Evolutionary conservation across 163 green algal species (phyloP), one percentile per base, ranked within the genome.

Genomic region (Scenedesmus sp.): DNA sequence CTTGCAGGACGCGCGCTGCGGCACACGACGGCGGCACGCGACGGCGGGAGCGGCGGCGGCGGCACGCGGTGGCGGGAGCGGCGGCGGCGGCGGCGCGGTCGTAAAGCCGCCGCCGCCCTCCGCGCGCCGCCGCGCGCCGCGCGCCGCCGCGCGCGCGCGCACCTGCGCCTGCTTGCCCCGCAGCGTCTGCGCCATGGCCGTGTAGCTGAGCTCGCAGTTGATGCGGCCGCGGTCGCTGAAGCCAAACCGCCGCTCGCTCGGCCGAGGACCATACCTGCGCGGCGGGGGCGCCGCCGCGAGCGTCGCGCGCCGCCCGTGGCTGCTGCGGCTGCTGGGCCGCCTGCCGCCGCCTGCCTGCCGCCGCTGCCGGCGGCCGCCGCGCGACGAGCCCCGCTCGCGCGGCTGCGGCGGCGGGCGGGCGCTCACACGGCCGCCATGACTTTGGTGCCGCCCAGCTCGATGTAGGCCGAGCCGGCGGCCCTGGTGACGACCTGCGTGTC

Each of bases 361-460:
- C 50, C 18, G 18, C 5, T 13, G 5, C 10, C 18, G 10, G 50
- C 6, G 18, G 50, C 18, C 15, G 22, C 50, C 50, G 4, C 50
- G 22, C 18, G 4, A 14, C 50, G 50, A 31, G 56, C 56, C 10
- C 14, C 56, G 10, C n/a, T 63, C n/a, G 14, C 58, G 42, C 24
- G 18, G 22, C 5, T 29, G 11, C 15, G 17, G 60, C 28, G 13
- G 50, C 17, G 14, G 17, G 9, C 13, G 2, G 60, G 0, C 24
- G 85, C 90, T 91, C 78, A 94, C 84, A 97, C 89, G 22, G 85
- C 91, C 54, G 89, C 92, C 84, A 97, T 94, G 28, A 95, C 87
- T 78, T 97, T 97, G 10, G 89, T 97, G 62, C 82, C 84, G 0
- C 84, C 85, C 17, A 97, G 88, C 78, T 97, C 93, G 10, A 83